A percentile compares a stretch with the other conserved stretches of the same genome.
Conservation (phyloP, 1,139 yeast genomes). For the Meyerozyma smithsonii region DNA sequence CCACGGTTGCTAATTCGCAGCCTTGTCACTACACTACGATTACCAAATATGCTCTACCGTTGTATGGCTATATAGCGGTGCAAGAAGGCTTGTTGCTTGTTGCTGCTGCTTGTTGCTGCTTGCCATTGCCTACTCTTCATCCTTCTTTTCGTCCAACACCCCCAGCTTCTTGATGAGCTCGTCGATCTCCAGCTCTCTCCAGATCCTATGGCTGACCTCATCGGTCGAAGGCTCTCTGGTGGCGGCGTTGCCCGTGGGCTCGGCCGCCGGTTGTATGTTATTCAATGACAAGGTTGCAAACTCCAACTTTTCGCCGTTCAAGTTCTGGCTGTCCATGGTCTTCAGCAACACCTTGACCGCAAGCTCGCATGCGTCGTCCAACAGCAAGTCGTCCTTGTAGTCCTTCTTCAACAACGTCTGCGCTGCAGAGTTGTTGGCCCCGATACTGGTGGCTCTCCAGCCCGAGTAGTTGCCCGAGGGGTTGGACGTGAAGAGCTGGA, state of each 20-base stretch:
- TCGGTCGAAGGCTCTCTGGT: constrained; percentile 19
- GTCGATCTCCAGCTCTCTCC: constrained; percentile 78
- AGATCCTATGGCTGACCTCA: constrained; percentile 62
- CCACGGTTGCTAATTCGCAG: constrained; percentile 1
- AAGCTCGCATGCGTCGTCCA: constrained; percentile 79
- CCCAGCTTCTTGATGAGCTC: constrained; percentile 70
- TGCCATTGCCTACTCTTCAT: constrained; percentile 6
- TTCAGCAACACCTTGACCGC: constrained; percentile 90
- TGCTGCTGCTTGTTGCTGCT: neutral
- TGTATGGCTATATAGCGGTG: too few species aligned
- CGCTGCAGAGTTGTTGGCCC: constrained; percentile 94
- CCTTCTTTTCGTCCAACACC: constrained; percentile 45
- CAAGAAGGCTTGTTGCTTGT: too few species aligned
- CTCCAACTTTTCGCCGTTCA: constrained; percentile 85
- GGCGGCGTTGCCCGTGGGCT: neutral
- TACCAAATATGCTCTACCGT: neutral
- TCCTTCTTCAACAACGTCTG: constrained; percentile 95
- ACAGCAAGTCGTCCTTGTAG: constrained; percentile 73
- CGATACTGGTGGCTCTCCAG: constrained; percentile 97
- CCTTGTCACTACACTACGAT: neutral
- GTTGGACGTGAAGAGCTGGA: constrained; percentile 90
- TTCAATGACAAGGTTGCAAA: constrained; percentile 69
- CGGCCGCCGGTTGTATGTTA: constrained; percentile 16
- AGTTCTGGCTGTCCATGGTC: constrained; percentile 86
- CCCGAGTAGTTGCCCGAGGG: constrained; percentile 98